These are phyloP conservation scores for Penicillium cataractarum DNA, from an alignment of 495 filamentous ascomycete genomes.

Conservation along the genomic window DNA sequence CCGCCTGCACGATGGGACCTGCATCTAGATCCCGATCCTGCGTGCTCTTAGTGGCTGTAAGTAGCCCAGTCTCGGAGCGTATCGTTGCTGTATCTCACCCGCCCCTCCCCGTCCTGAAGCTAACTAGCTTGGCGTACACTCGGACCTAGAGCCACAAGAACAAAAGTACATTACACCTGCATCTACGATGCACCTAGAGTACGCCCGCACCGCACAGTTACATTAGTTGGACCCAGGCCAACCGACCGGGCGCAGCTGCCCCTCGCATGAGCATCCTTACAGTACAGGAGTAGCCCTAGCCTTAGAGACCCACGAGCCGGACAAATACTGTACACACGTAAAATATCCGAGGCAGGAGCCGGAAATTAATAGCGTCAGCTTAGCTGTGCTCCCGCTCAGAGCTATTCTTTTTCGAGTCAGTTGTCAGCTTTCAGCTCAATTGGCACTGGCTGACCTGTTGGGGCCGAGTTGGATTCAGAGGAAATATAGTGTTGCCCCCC, in stretches of 20 bases:
- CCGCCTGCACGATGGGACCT: constrained; percentile 9
- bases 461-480: neutral
- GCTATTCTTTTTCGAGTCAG: neutral
- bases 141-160: neutral
- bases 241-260: neutral
- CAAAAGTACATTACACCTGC: constrained; percentile 1
- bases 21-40: neutral
- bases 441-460: neutral
- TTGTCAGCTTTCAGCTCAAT: neutral
- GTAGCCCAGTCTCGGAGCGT: constrained; percentile 6
- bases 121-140: neutral
- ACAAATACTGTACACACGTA: neutral
- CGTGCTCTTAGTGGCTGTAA: neutral
- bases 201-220: neutral
- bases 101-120: neutral
- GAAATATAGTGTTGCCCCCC: neutral
- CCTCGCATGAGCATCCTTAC: neutral
- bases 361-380: constrained; percentile 7
- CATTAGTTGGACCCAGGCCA: neutral
- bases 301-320: neutral
- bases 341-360: constrained; percentile 6
- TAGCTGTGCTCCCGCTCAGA: neutral
- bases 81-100: constrained; percentile 5
- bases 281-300: neutral
- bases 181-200: neutral